A percentile compares a stretch with the other conserved stretches of the same genome.
phyloP scores from a whole-genome alignment of 331 rosid species.

The Malus hybrid region DNA sequence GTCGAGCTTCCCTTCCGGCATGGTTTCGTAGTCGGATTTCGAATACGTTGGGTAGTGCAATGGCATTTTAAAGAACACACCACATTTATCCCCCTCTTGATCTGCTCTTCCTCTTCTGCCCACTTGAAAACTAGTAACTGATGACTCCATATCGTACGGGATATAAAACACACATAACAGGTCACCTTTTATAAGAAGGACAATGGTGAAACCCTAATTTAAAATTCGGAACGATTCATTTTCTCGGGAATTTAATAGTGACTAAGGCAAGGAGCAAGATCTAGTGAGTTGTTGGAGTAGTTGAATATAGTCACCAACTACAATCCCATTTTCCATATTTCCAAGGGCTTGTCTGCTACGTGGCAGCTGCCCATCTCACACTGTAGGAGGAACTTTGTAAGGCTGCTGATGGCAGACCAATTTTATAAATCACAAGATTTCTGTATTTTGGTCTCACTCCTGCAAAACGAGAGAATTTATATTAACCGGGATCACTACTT shows the following conservation, averaged over 20 bases:
- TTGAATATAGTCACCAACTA: not conserved
- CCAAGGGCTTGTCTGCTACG: not conserved
- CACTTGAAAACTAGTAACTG: not conserved
- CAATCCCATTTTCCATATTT: not conserved
- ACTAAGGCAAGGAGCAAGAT: not conserved
- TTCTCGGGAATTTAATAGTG: not conserved
- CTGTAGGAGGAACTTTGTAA: not conserved
- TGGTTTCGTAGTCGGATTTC: constrained; percentile 15
- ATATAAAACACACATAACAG: not conserved
- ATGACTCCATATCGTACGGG: not conserved
- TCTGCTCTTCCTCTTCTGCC: not conserved
- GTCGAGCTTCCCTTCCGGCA: constrained; percentile 15
- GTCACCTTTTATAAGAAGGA: not conserved
- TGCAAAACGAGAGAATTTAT: no score
- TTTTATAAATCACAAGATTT: no score
- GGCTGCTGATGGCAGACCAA: no score
- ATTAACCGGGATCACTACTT: no score
- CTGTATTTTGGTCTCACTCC: no score
- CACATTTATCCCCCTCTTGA: not conserved
- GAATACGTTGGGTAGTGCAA: constrained; percentile 22
- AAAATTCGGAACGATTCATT: not conserved
- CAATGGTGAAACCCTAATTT: not conserved
- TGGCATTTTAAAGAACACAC: constrained; percentile 12
- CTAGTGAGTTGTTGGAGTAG: constrained; percentile 1
- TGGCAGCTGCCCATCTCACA: not conserved